Conservation (phyloP, 2,329 filamentous ascomycete species). For the Trichoderma gracile region DNA sequence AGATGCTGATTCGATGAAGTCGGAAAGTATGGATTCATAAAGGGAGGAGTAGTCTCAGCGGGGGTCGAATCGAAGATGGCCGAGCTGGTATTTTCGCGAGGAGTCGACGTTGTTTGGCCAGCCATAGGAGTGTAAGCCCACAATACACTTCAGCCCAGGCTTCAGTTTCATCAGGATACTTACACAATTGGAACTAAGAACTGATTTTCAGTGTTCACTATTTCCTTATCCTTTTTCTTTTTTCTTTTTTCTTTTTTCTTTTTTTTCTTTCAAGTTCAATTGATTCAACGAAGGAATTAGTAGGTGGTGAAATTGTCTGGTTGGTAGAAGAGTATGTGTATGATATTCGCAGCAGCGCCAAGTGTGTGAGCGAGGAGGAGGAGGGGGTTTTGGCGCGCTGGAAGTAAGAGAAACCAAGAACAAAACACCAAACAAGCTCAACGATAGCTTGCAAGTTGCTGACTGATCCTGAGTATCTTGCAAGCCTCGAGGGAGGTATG, state of each 20-base stretch:
- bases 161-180: conserved; percentile 3
- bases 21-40: neutral
- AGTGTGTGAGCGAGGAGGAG: conserved; percentile 9
- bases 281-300: conserved; percentile 5
- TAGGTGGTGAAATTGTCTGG: neutral
- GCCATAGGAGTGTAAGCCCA: conserved; percentile 27
- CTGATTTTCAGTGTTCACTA: neutral
- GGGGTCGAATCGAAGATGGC: conserved; percentile 5
- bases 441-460: neutral
- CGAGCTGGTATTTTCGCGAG: neutral
- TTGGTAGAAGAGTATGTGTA: neutral
- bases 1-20: neutral
- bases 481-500: neutral
- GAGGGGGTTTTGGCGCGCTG: conserved; percentile 22
- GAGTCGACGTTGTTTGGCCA: conserved; percentile 5
- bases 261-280: neutral
- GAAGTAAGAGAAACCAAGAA: conserved; percentile 3
- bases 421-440: neutral
- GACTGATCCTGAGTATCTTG: neutral
- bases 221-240: neutral
- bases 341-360: conserved; percentile 26
- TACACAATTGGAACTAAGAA: conserved; percentile 17
- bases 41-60: neutral
- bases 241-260: neutral
- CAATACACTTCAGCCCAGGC: neutral